Evolutionary conservation across 306 rosid genomes (phyloP), one percentile per base, ranked within the genome.

Genomic region (Cicer arietinum): DNA sequence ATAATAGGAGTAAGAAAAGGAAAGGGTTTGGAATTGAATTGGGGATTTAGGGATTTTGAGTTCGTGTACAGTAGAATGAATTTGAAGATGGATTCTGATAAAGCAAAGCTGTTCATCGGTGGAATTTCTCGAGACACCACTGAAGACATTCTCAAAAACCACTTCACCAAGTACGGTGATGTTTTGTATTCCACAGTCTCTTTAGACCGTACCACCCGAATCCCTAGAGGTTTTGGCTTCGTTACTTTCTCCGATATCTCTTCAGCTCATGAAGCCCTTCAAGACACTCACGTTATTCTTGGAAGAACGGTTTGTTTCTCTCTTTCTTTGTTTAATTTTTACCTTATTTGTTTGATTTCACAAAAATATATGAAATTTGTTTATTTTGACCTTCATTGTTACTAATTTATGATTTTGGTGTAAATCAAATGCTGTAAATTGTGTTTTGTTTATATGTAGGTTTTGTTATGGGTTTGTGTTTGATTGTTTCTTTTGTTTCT

Each of bases 151-250:
- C 82, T 91, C 75, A 84, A 73, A 67, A 78, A 71, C 18, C 84
- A 87, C 72, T 90, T 92, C 77, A 44, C 73, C 40, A 74, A 56
- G 22, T 92, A 88, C 77, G 90, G 92, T 40, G 17, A 59, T 45
- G 89, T 92, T 77, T 53, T 73, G 80, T 83, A 85, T 65, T 89
- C 87, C 37, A 65, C 80, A 5, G 66, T 89, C 51, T 79, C 87
- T 8, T 12, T 81, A 8, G 90, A 89, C 83, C 90, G 85, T 37
- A 16, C 0, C 66, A 86, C 90, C n/a, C 80, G 50, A 48, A 69
- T 25, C 81, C 84, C 95, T 71, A 79, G 97, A 79, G 97, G 95
- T n/a, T 91, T 91, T 54, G 97, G 97, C 46, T 91, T 89, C 79
- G 90, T 90, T 20, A 79, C 86, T 40, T 90, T 90, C 84, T 84